Conservation (phyloP, 1,284 basidiomycete genomes). For the Gomphus bonarii region DNA sequence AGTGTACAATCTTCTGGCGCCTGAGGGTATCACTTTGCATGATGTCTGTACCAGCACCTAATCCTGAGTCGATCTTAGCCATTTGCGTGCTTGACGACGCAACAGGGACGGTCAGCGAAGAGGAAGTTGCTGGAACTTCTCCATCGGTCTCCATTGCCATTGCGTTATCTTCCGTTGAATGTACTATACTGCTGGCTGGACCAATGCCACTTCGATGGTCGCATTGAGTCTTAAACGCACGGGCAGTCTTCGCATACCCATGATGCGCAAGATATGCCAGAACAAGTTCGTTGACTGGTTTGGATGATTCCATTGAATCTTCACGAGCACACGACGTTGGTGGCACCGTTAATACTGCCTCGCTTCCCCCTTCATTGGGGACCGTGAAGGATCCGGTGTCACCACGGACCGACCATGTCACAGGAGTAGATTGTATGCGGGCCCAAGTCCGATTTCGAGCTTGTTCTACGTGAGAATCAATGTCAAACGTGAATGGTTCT, state of each 20-base stretch:
- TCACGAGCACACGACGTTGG: constrained; percentile 14
- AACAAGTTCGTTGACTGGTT: constrained; percentile 57
- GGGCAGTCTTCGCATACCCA: constrained; percentile 62
- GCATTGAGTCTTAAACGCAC: constrained; percentile 50
- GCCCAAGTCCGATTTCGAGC: constrained; percentile 53
- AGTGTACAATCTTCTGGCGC: constrained; percentile 60
- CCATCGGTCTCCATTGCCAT: constrained; percentile 17
- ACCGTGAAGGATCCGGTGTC: constrained; percentile 5
- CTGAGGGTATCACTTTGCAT: constrained; percentile 21
- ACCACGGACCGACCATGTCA: constrained; percentile 23
- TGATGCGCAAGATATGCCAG: constrained; percentile 72
- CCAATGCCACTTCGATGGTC: constrained; percentile 11
- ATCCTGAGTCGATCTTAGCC: constrained; percentile 13
- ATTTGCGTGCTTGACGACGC: constrained; percentile 40
- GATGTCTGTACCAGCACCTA: constrained; percentile 6
- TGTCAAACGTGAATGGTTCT: constrained; percentile 78
- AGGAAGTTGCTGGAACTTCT: constrained; percentile 11
- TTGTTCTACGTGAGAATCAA: constrained; percentile 69
- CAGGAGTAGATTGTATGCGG: constrained; percentile 45
- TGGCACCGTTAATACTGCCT: constrained; percentile 10
- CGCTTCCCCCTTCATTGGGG: constrained; percentile 5
- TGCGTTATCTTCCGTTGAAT: constrained; percentile 11
- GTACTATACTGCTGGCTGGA: neutral
- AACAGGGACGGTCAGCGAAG: constrained; percentile 16
- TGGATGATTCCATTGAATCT: constrained; percentile 23